phyloP scores from a whole-genome alignment of 139 green algal genomes.

The Diplosphaera chodatii region DNA sequence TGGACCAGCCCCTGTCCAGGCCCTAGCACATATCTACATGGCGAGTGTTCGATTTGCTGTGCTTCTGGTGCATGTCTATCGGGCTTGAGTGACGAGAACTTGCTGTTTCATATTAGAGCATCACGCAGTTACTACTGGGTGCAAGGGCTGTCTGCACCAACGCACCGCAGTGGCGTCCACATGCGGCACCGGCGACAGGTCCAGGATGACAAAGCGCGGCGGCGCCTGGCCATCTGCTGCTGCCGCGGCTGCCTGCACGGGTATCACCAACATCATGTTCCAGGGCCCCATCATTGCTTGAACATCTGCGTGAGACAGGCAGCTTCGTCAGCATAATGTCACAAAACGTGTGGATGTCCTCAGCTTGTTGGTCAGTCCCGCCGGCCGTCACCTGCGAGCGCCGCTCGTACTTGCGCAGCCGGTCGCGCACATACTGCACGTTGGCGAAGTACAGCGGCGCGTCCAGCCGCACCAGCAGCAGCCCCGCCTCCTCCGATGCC shows the following conservation, averaged over 20 bases:
- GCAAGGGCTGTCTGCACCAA: too few relatives aligned
- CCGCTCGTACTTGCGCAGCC: slow-evolving; percentile 6
- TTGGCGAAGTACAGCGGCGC: slow-evolving; percentile 51
- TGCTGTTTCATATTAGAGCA: too few relatives aligned
- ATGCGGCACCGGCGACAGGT: slow-evolving; percentile 25
- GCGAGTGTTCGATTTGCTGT: too few relatives aligned
- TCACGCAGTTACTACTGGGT: too few relatives aligned
- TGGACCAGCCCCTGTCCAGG: too few relatives aligned
- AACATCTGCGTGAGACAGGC: too few relatives aligned
- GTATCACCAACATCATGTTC: too few relatives aligned
- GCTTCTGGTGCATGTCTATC: too few relatives aligned
- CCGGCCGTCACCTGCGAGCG: background rate
- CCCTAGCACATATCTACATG: too few relatives aligned
- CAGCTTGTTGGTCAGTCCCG: background rate
- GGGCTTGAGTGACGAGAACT: too few relatives aligned
- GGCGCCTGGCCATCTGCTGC: background rate
- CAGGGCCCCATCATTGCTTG: too few relatives aligned
- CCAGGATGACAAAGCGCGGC: slow-evolving; percentile 34
- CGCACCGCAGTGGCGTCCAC: slow-evolving; percentile 33
- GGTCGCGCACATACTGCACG: slow-evolving; percentile 24
- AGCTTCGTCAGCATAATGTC: background rate
- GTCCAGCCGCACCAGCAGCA: slow-evolving; percentile 37
- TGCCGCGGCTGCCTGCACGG: background rate
- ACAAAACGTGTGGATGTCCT: background rate
- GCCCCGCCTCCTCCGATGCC: slow-evolving; percentile 8